These are phyloP conservation scores for Cladosporium sp. DNA, from an alignment of 2,329 filamentous ascomycete genomes.

Conservation along the genomic window DNA sequence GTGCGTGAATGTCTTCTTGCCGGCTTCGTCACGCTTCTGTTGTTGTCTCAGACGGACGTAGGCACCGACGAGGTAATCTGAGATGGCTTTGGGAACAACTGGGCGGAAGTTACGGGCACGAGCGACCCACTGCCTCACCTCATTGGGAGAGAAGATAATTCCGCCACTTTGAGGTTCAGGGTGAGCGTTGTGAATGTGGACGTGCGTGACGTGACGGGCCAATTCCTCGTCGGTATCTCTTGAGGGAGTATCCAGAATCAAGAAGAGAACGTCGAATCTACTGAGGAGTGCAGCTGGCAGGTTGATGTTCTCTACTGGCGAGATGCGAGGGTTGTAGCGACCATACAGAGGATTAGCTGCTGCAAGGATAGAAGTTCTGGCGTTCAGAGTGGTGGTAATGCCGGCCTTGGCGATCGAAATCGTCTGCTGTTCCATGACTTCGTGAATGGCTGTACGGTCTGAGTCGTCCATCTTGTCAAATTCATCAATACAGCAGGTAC, in stretches of 20 bases:
- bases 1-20: constrained; percentile 88
- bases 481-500: constrained; percentile 81
- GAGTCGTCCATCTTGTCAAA: constrained; percentile 89
- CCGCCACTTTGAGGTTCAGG: constrained; percentile 64
- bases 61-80: constrained; percentile 94
- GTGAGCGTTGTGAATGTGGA: constrained; percentile 95
- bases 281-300: constrained; percentile 94
- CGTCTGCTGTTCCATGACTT: constrained; percentile 86
- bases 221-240: constrained; percentile 89
- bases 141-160: constrained; percentile 84
- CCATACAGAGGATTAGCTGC: constrained; percentile 97
- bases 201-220: constrained; percentile 89
- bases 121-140: constrained; percentile 94
- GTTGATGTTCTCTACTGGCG: constrained; percentile 98
- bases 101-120: constrained; percentile 87
- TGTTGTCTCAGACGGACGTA: constrained; percentile 93
- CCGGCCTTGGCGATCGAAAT: constrained; percentile 87
- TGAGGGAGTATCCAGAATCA: constrained; percentile 90
- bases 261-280: constrained; percentile 94
- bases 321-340: constrained; percentile 95
- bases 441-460: constrained; percentile 77
- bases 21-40: constrained; percentile 85
- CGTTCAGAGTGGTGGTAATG: constrained; percentile 95
- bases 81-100: constrained; percentile 75
- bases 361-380: constrained; percentile 76